Percentiles rank a stretch among this genome's conserved stretches.
These are phyloP conservation scores for Ceratopteris richardii DNA, from an alignment of 75 land plant genomes.

Conservation along the genomic window DNA sequence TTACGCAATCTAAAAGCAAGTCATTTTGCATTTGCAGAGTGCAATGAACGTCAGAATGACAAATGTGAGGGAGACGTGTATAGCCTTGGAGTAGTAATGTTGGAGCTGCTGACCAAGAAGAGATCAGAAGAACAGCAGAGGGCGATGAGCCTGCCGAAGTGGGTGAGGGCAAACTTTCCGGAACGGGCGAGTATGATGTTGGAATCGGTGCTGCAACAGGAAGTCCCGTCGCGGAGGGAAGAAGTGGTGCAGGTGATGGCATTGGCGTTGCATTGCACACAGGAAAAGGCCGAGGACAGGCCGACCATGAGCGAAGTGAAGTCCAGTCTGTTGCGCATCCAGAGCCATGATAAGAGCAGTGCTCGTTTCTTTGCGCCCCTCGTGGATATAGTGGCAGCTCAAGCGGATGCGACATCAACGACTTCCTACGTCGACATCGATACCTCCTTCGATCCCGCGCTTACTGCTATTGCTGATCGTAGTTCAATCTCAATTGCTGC, in stretches of 20 bases:
- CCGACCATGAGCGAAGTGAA: conserved; percentile 2
- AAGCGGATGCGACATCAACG: too few species aligned
- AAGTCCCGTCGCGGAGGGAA: not conserved
- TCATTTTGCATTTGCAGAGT: too few species aligned
- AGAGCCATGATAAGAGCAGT: not conserved
- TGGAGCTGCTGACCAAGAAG: not conserved
- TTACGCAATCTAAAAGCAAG: too few species aligned
- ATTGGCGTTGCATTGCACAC: conserved; percentile 1
- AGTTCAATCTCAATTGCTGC: too few species aligned
- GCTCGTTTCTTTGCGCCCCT: not conserved
- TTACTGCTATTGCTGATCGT: too few species aligned
- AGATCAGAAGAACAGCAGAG: not conserved
- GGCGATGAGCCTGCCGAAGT: not conserved
- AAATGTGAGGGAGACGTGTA: not conserved
- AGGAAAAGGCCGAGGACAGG: not conserved
- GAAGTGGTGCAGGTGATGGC: conserved; percentile 4
- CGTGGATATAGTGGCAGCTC: not conserved
- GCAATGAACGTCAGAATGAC: too few species aligned
- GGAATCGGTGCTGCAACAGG: not conserved
- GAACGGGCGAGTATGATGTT: conserved; percentile 1
- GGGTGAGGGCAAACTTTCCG: conserved; percentile 3
- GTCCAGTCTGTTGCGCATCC: conserved; percentile 1
- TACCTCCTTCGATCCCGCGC: too few species aligned
- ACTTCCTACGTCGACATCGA: too few species aligned
- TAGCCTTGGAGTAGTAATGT: not conserved